Base-by-base conservation (phyloP, 2,329 filamentous ascomycete genomes). In the Monosporascus sp. region DNA sequence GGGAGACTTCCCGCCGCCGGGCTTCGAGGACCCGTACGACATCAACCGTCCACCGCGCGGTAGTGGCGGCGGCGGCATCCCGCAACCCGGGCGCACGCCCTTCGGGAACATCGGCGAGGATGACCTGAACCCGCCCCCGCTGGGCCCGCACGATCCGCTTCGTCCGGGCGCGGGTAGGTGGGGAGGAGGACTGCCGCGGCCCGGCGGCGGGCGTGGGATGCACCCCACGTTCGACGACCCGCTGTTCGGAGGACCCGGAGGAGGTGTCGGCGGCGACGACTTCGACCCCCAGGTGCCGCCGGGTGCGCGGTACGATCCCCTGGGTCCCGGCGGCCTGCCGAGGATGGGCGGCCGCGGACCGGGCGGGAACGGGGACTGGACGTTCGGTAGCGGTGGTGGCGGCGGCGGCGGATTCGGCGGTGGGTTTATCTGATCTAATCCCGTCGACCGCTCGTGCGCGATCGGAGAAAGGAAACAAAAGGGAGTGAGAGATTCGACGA, bases 141-240 rank as follows among this genome's bases (percentile, higher is more conserved):
- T 99, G 0, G 92, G 91, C 0, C 92, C 92, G 0, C 77, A 91
- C 62, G 92, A 97, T 68, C 91, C 93, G 14, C 72, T 97, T 3
- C 75, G 88, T 34, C 81, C 82, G 5, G 80, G 81, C 2, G 82
- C 90, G 51, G 81, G 84, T 6, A 81, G 82, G 31, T 76, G 79
- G 24, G 78, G 81, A 47, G 73, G 81, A n/a, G 79, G 82, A 0
- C 70, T 84, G 5, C 75, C 77, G 22, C 73, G 78, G n/a, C 75
- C 77, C 1, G 81, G 83, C 15, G 81, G 84, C 20, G 80, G 80
- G 11, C 84, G 87, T 14, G 94, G 94, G 1, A 99, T 99, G 94
- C 89, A 97, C 70, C 94, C 94, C 1, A 96, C 92, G 0, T 94
- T 96, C 67, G 90, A 96, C 62, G 92, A 97, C 65, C 90, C 90